phyloP scores from a whole-genome alignment of 129 eudicot species.

The Glebionis coronaria region DNA sequence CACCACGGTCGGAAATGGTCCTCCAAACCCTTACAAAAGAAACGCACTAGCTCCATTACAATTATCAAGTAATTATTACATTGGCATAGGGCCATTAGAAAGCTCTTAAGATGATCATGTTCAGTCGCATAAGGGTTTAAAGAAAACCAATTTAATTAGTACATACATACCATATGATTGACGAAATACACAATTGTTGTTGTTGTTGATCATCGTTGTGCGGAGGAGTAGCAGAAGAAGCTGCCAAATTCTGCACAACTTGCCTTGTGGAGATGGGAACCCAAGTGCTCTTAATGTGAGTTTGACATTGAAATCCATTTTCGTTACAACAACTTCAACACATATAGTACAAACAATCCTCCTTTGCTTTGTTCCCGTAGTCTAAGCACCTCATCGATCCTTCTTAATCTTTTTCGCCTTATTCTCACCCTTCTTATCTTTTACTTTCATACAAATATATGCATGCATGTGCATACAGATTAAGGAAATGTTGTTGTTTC shows the following conservation, averaged over 20 bases:
- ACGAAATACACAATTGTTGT: conserved; percentile 15
- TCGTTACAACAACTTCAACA: conserved; percentile 83
- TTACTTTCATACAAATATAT: conserved; percentile 8
- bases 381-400: conserved; percentile 67
- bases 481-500: background rate
- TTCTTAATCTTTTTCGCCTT: too few relatives aligned
- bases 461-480: conserved; percentile 19
- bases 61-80: background rate
- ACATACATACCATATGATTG: conserved; percentile 24
- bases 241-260: conserved; percentile 21
- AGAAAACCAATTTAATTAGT: background rate
- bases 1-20: conserved; percentile 58
- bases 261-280: conserved; percentile 58
- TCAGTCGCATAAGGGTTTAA: background rate
- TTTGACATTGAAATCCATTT: conserved; percentile 68
- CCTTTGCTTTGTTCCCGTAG: conserved; percentile 91
- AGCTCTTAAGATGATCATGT: background rate
- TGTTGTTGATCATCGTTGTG: conserved; percentile 23
- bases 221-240: conserved; percentile 4
- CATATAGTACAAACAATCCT: conserved; percentile 54
- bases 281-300: conserved; percentile 94
- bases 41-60: background rate
- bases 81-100: background rate
- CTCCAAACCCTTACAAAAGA: conserved; percentile 46
- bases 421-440: background rate